phyloP scores from a whole-genome alignment of 1,139 yeast genomes.

The Hyphopichia fennica region DNA sequence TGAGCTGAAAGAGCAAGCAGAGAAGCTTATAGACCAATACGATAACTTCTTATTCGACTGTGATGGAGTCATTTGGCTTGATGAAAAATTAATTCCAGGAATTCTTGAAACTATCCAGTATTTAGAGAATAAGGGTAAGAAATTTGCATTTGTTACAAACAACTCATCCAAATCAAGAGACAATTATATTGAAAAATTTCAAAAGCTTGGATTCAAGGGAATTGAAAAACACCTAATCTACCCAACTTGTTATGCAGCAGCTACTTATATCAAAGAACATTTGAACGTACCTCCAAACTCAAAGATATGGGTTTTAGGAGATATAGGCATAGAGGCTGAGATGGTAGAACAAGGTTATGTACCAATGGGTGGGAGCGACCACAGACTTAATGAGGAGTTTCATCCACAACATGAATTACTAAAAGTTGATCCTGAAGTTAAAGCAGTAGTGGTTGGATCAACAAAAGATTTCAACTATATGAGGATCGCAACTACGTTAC shows the following conservation, averaged over 20 bases:
- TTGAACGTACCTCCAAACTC: constrained; percentile 27
- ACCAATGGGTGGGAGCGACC: constrained; percentile 72
- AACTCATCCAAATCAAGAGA: constrained; percentile 39
- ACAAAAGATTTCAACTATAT: constrained; percentile 39
- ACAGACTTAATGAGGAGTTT: constrained; percentile 28
- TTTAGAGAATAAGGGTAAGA: constrained; percentile 41
- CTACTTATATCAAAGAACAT: constrained; percentile 20
- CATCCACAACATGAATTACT: constrained; percentile 49
- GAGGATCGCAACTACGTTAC: constrained; percentile 40
- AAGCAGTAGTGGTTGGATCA: constrained; percentile 44
- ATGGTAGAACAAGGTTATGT: constrained; percentile 64
- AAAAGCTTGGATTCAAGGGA: constrained; percentile 29
- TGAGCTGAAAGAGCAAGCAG: constrained; percentile 7
- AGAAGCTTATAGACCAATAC: constrained; percentile 56
- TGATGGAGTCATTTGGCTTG: constrained; percentile 93
- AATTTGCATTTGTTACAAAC: constrained; percentile 39
- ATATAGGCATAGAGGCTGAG: constrained; percentile 76
- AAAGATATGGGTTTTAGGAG: constrained; percentile 87
- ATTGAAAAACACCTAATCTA: constrained; percentile 30
- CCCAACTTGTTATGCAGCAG: constrained; percentile 44
- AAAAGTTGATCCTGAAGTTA: constrained; percentile 38
- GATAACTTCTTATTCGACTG: constrained; percentile 91
- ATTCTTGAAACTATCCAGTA: constrained; percentile 65
- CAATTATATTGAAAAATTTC: constrained; percentile 33
- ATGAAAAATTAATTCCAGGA: constrained; percentile 69